Evolutionary conservation across 176 grass and related monocot species (phyloP), one percentile per base, ranked within the genome.

Genomic region (Ananas comosus): DNA sequence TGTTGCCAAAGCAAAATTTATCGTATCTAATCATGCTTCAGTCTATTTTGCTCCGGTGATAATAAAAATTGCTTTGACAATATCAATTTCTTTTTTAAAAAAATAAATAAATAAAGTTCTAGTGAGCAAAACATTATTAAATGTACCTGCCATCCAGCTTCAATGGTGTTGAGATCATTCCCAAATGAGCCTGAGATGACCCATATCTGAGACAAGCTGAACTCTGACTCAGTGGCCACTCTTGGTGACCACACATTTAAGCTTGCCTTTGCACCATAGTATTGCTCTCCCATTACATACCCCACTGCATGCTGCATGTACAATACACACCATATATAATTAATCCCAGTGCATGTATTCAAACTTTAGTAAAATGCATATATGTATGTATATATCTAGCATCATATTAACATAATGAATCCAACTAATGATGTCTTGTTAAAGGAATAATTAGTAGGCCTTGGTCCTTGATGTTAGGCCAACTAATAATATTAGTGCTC

Each of bases 181-280:
- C 77, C 68, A 42, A 96, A 96, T 12, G 93, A 85, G 52, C 93
- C 93, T 9, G 88, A 87, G 64, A 96, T 84, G 64, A 92, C 63
- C 93, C 93, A 96, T 63, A 92, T 89, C 74, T 96, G 88, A 1
- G 93, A 92, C 65, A 96, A 72, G 77, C 93, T 96, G 79, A 92
- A 96, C 83, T 96, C 93, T 0, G 83, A 66, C 28, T 83, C 72
- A 22, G 79, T 79, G 42, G 79, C 78, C 67, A 96, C 81, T 70
- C 64, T 76, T 1, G 93, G 93, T 50, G 88, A 84, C 93, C 93
- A 96, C 83, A 96, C 93, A 67, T 89, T 96, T 50, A 96, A 80
- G 81, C 81, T 92, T 10, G 85, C 86, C 63, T 76, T 96, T 52
- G 93, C 93, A 12, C 93, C 93, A 53, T 96, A 96, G 25, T 89